Conservation (phyloP, 2,329 filamentous ascomycete species). For the Neonectria punicea region DNA sequence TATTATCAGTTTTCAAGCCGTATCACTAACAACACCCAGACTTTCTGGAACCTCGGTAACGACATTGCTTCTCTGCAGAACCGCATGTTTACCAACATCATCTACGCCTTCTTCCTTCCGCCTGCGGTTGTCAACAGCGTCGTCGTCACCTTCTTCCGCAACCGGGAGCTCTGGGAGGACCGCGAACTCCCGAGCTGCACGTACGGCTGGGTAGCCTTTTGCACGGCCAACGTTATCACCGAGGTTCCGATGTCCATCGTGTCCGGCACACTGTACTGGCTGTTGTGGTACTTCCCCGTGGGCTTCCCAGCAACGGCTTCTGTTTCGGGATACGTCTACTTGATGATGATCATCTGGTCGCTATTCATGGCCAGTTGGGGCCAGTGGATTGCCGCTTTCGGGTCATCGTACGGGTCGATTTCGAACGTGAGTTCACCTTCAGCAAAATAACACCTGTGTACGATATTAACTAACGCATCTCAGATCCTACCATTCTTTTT, state of each 20-base stretch:
- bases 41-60: slow-evolving; percentile 75
- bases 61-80: slow-evolving; percentile 76
- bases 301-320: slow-evolving; percentile 73
- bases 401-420: slow-evolving; percentile 80
- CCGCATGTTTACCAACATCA: slow-evolving; percentile 77
- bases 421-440: slow-evolving; percentile 61
- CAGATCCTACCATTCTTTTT: slow-evolving; percentile 80
- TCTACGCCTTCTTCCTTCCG: slow-evolving; percentile 69
- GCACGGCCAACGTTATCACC: slow-evolving; percentile 74
- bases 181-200: slow-evolving; percentile 78
- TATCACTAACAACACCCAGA: slow-evolving; percentile 44
- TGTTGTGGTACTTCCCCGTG: slow-evolving; percentile 79
- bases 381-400: slow-evolving; percentile 86
- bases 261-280: slow-evolving; percentile 72
- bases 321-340: slow-evolving; percentile 77
- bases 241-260: slow-evolving; percentile 78
- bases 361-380: slow-evolving; percentile 80
- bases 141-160: slow-evolving; percentile 79
- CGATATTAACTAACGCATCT: not conserved
- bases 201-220: slow-evolving; percentile 81
- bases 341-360: slow-evolving; percentile 82
- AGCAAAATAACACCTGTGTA: not conserved
- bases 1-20: no score
- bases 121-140: slow-evolving; percentile 77
- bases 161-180: slow-evolving; percentile 76